Evolutionary conservation across 225 moss, liverwort and hornwort genomes (phyloP), one percentile per base, ranked within the genome.

Genomic region (Physcomitrium patens): DNA sequence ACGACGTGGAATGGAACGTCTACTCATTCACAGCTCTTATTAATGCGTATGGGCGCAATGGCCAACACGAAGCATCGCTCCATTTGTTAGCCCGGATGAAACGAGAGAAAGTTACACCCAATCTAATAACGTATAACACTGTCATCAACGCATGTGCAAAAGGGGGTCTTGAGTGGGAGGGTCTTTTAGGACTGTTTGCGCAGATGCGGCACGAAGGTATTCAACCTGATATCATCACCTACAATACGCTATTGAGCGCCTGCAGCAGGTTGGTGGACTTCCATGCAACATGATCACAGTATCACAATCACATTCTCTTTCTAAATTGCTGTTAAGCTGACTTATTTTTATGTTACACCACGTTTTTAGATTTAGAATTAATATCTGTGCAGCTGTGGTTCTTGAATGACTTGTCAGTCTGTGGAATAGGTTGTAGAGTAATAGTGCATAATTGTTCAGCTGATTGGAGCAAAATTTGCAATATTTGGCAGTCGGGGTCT

Each of bases 131-230:
- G 10, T 99, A 99, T 69, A 99, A 99, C 18, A 99, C 99, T 31
- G 95, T 99, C 9, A 99, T 99, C 42, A 99, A 99, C 31, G 91
- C 99, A 50, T 99, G 91, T 80, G 99, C 99, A 3, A 99, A 99
- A 86, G 99, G 99, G 15, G 93, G 93, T 19, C 70, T 99, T 55
- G 95, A 95, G 70, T 99, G 99, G 99, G 94, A 95, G 74, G 99
- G 99, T 31, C 93, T 99, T 65, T 75, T 99, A 2, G 93, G 99
- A 52, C 78, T 99, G 67, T 99, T 99, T 78, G 99, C 95, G 13
- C 99, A 99, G 74, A 99, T 99, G 99, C 89, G 99, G 54, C 99
- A 99, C 47, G 99, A 99, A 80, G 99, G 95, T 64, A 93, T 99
- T 67, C 99, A 99, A 71, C 99, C 99, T 55, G 99, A 99, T 59